Conservation (phyloP, 306 rosid species). For the Malus domestica region ASM211411v1 NC_041803.1:5054501-5055000, state of each 20-base stretch:
- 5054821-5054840: neutral
- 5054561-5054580: neutral
- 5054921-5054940: constrained; percentile 36
- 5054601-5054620: neutral
- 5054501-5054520: neutral
- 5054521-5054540: neutral
- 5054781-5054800: neutral
- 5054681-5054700: neutral
- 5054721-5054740: neutral
- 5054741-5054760: neutral
- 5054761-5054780: neutral
- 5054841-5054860: neutral
- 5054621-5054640: neutral
- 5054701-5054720: neutral
- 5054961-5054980: constrained; percentile 28
- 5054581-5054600: neutral
- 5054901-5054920: constrained; percentile 28
- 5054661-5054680: neutral
- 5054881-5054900: constrained; percentile 32
- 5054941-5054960: constrained; percentile 35
- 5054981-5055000: constrained; percentile 34
- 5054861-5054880: neutral
- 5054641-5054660: neutral
- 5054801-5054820: neutral
- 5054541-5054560: neutral